A percentile compares a stretch with the other conserved stretches of the same genome.
These are phyloP conservation scores for Aspergillus panamensis DNA, from an alignment of 495 filamentous ascomycete genomes.

Conservation along the genomic window DNA sequence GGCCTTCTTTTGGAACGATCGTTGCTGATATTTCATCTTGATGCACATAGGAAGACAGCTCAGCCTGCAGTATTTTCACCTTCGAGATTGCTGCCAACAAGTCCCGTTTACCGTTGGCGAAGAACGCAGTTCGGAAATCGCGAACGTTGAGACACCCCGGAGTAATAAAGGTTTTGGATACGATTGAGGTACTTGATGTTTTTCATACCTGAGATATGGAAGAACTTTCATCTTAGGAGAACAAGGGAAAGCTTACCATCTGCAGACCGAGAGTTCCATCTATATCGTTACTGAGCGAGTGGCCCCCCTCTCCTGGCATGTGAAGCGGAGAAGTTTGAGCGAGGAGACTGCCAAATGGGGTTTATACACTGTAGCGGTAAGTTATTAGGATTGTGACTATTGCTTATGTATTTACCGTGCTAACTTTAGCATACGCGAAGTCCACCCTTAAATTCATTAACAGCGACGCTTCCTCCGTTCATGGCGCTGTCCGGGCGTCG, in stretches of 20 bases:
- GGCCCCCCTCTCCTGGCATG: constrained; percentile 78
- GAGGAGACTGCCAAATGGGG: constrained; percentile 96
- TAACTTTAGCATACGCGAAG: constrained; percentile 35
- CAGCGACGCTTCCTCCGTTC: constrained; percentile 83
- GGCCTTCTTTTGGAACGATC: too few species aligned
- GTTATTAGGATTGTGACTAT: background rate
- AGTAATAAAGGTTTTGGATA: constrained; percentile 87
- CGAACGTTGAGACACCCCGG: constrained; percentile 91
- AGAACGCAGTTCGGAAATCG: constrained; percentile 87
- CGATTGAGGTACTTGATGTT: constrained; percentile 72
- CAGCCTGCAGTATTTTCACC: constrained; percentile 91
- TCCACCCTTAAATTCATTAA: constrained; percentile 95
- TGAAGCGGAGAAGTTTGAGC: constrained; percentile 75
- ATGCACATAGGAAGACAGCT: constrained; percentile 72
- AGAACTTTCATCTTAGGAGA: background rate
- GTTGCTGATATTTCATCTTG: too few species aligned
- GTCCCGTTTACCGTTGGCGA: constrained; percentile 76
- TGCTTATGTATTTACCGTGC: background rate
- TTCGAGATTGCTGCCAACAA: constrained; percentile 83
- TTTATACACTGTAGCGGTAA: constrained; percentile 76
- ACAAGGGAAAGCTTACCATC: too few species aligned
- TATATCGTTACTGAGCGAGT: constrained; percentile 94
- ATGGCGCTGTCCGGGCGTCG: constrained; percentile 77
- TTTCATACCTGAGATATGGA: background rate
- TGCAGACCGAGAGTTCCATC: constrained; percentile 82